Evolutionary conservation across 257 asterid genomes (phyloP).

Genomic region (Solanum bulbocastanum): DNA sequence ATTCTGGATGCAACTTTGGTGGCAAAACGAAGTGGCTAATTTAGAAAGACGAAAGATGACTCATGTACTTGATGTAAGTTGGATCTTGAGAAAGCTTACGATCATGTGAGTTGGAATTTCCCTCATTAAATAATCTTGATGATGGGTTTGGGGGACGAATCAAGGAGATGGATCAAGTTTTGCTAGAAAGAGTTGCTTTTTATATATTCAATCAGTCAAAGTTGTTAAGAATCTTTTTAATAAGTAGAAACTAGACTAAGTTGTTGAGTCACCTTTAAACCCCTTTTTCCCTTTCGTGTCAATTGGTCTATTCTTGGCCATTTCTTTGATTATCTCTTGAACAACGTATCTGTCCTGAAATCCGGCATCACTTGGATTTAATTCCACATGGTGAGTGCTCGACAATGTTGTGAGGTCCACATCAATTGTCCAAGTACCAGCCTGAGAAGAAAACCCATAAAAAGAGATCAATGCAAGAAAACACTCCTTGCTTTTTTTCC

Average conservation of each 20-base stretch:
- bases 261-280: slow-evolving; percentile 57
- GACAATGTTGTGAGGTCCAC: slow-evolving; percentile 84
- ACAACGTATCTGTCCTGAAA: slow-evolving; percentile 93
- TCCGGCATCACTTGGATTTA: slow-evolving; percentile 94
- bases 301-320: slow-evolving; percentile 93
- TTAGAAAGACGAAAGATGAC: background rate
- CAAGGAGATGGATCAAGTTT: background rate
- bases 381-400: slow-evolving; percentile 81
- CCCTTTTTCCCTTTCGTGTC: slow-evolving; percentile 88
- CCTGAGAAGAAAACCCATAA: slow-evolving; percentile 32
- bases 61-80: background rate
- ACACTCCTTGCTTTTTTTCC: background rate
- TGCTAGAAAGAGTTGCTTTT: background rate
- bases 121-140: too few relatives aligned
- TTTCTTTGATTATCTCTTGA: slow-evolving; percentile 92
- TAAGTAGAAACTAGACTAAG: background rate
- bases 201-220: background rate
- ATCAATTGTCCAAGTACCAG: slow-evolving; percentile 73
- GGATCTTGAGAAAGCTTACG: background rate
- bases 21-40: background rate
- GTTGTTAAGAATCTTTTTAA: background rate
- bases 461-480: background rate
- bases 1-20: background rate
- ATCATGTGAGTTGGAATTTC: background rate
- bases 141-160: background rate